phyloP scores from a whole-genome alignment of 306 rosid species.

The Cajanus cajan region DNA sequence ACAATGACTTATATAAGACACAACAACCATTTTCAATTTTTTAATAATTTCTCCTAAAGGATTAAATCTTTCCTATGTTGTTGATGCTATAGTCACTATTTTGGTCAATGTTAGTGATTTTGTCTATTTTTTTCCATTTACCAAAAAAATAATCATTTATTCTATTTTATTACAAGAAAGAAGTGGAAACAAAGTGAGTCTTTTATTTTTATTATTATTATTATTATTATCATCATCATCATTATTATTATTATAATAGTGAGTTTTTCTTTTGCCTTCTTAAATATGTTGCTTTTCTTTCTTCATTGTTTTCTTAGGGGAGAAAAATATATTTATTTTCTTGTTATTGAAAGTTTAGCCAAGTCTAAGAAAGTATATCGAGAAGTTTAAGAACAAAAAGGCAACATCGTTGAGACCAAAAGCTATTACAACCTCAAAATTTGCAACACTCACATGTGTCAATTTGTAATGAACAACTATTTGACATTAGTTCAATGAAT shows the following conservation, averaged over 20 bases:
- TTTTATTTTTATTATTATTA: too few species aligned
- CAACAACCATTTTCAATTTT: too few species aligned
- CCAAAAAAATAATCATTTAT: not conserved
- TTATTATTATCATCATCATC: too few species aligned
- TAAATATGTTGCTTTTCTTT: not conserved
- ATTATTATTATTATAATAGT: too few species aligned
- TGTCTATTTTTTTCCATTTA: too few species aligned
- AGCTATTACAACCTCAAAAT: conserved; percentile 22
- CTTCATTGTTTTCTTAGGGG: not conserved
- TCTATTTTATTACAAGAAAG: not conserved
- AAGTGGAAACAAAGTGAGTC: not conserved
- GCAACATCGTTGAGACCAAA: not conserved
- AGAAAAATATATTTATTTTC: not conserved
- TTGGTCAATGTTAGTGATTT: too few species aligned
- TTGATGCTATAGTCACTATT: too few species aligned
- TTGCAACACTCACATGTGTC: conserved; percentile 35
- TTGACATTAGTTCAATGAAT: conserved; percentile 8
- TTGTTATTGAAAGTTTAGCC: not conserved
- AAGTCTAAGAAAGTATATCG: conserved; percentile 19
- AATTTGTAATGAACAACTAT: not conserved
- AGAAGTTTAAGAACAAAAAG: conserved; percentile 29
- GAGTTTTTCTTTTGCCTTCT: not conserved
- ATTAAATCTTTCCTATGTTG: too few species aligned
- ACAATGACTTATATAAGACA: too few species aligned
- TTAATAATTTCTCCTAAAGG: too few species aligned